A percentile compares a stretch with the other conserved stretches of the same genome.
phyloP scores from a whole-genome alignment of 1,139 yeast genomes.

The Hyphopichia buzzinii region DNA sequence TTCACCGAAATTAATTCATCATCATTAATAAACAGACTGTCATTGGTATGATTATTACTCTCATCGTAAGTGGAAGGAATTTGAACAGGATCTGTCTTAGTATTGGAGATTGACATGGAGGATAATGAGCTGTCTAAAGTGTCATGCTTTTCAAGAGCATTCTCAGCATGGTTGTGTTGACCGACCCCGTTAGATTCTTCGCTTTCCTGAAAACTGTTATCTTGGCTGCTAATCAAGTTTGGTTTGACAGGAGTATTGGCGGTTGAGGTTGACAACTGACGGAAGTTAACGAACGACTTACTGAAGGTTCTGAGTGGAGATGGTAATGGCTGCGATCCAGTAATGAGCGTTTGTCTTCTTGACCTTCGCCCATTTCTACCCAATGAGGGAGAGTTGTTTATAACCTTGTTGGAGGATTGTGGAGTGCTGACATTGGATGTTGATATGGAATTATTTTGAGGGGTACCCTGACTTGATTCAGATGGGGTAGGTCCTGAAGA shows the following conservation, averaged over 20 bases:
- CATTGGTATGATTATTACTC: constrained; percentile 9
- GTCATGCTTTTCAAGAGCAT: constrained; percentile 8
- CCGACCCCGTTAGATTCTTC: not conserved
- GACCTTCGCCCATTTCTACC: constrained; percentile 55
- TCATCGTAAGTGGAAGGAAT: constrained; percentile 18
- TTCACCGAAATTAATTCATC: constrained; percentile 48
- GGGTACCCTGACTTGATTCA: constrained; percentile 11
- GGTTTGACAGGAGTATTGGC: constrained; percentile 40
- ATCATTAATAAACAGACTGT: constrained; percentile 32
- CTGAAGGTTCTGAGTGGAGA: constrained; percentile 61
- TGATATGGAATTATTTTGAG: constrained; percentile 5
- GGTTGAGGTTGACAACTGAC: constrained; percentile 39
- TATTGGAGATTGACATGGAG: constrained; percentile 41
- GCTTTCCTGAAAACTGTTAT: constrained; percentile 1
- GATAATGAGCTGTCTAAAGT: constrained; percentile 40
- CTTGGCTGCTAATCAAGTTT: constrained; percentile 15
- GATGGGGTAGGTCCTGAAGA: constrained; percentile 3
- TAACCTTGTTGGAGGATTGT: constrained; percentile 6
- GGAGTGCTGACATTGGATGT: constrained; percentile 7
- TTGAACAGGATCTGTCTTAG: constrained; percentile 22
- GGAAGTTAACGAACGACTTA: constrained; percentile 37
- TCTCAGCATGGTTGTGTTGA: constrained; percentile 1
- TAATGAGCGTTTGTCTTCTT: constrained; percentile 72
- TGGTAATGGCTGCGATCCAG: constrained; percentile 85
- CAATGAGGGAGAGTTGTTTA: constrained; percentile 33